Percentiles rank a stretch among this genome's conserved stretches.
These are phyloP conservation scores for Aschersonia sp. DNA, from an alignment of 2,329 filamentous ascomycete species.

Conservation along the genomic window DNA sequence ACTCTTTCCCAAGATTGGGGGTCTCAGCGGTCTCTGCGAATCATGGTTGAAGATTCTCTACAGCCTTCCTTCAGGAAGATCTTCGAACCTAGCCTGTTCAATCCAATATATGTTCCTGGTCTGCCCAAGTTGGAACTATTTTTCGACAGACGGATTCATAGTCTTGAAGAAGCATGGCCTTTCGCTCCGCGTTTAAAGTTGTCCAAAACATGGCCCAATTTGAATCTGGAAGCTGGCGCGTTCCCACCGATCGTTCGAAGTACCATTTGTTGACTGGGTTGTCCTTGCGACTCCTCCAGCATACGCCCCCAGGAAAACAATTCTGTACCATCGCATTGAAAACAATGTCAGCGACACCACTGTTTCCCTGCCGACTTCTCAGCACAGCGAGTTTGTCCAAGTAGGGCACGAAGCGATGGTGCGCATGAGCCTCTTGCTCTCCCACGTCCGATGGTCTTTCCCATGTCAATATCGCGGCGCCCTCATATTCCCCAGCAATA, in stretches of 20 bases:
- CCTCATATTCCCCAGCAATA: conserved; percentile 92
- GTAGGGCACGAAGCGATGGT: conserved; percentile 67
- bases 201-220: conserved; percentile 99
- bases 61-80: not conserved
- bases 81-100: conserved; percentile 13
- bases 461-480: conserved; percentile 89
- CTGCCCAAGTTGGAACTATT: conserved; percentile 49
- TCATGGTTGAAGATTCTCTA: not conserved
- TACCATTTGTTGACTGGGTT: conserved; percentile 99
- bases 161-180: conserved; percentile 42
- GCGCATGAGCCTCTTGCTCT: conserved; percentile 37
- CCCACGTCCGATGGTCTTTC: conserved; percentile 53
- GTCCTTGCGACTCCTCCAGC: conserved; percentile 78
- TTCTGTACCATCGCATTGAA: conserved; percentile 90
- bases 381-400: conserved; percentile 95
- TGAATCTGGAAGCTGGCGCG: conserved; percentile 63
- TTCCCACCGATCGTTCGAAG: conserved; percentile 78
- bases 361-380: conserved; percentile 73
- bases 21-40: too few species aligned
- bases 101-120: conserved; percentile 41
- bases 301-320: conserved; percentile 79
- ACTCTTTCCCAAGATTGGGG: too few species aligned
- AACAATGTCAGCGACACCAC: conserved; percentile 86
- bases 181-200: conserved; percentile 46
- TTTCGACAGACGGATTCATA: conserved; percentile 62